Conservation (phyloP, 768 basidiomycete species). For the Lactifluus hygrophoroides region DNA sequence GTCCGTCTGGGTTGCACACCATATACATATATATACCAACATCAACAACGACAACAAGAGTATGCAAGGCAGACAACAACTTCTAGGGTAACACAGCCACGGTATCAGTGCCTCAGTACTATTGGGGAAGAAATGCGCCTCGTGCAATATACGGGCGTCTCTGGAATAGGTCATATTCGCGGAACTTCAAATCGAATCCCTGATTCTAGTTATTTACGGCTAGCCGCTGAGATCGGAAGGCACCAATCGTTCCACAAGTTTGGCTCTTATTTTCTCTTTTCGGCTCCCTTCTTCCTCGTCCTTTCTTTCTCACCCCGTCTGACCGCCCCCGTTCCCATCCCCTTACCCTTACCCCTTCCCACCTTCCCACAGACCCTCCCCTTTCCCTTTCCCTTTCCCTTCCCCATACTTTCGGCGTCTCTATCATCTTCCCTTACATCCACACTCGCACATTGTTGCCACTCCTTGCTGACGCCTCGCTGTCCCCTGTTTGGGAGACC, state of each 20-base stretch:
- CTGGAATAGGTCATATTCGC: conserved; percentile 11
- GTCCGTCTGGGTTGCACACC: background rate
- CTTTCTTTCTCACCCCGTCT: background rate
- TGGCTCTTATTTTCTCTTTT: conserved; percentile 3
- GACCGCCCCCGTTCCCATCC: background rate
- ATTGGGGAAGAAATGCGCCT: conserved; percentile 6
- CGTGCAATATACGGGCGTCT: conserved; percentile 11
- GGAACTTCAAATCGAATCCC: conserved; percentile 8
- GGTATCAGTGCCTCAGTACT: conserved; percentile 17
- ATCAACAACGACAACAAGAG: background rate
- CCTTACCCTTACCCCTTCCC: too few species aligned
- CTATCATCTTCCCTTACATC: background rate
- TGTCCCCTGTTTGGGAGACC: background rate
- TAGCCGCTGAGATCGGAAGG: conserved; percentile 23
- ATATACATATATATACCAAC: background rate
- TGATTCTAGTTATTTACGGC: conserved; percentile 17
- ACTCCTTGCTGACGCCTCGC: background rate
- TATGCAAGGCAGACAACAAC: too few species aligned
- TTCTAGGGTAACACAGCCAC: conserved; percentile 17
- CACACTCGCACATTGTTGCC: conserved; percentile 1
- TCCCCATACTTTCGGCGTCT: conserved; percentile 9
- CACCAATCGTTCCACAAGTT: conserved; percentile 14
- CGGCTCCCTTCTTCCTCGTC: conserved; percentile 4
- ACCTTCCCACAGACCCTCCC: too few species aligned
- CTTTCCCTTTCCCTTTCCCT: background rate